Evolutionary conservation across 148 eudicot genomes (phyloP).

Genomic region (Cornus suecica): DNA sequence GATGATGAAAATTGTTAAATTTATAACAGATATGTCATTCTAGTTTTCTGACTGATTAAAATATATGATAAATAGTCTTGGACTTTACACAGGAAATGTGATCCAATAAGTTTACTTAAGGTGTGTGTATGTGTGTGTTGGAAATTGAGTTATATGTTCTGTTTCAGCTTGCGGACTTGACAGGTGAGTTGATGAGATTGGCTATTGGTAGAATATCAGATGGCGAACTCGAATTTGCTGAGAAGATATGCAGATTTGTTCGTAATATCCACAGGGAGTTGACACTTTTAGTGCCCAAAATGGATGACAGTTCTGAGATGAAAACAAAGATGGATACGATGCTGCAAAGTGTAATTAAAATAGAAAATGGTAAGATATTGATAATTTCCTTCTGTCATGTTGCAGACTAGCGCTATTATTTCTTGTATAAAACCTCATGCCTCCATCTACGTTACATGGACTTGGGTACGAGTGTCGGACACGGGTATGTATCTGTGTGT

Average conservation of each 20-base stretch:
- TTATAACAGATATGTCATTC: not conserved
- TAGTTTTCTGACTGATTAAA: not conserved
- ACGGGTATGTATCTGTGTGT: too few relatives aligned
- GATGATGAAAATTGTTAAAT: not conserved
- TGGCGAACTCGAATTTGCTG: constrained; percentile 84
- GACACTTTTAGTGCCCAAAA: constrained; percentile 65
- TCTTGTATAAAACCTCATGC: not conserved
- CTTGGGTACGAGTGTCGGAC: too few relatives aligned
- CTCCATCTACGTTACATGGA: too few relatives aligned
- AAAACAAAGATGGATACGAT: constrained; percentile 86
- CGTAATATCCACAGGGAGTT: constrained; percentile 82
- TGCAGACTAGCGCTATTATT: not conserved
- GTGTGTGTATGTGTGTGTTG: not conserved
- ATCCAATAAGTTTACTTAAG: not conserved
- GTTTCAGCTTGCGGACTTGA: constrained; percentile 88
- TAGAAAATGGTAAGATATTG: constrained; percentile 84
- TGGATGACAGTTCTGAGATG: constrained; percentile 88
- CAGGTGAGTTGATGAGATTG: constrained; percentile 97
- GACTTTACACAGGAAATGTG: not conserved
- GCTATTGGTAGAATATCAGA: constrained; percentile 98
- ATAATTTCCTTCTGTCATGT: not conserved
- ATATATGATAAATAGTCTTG: not conserved
- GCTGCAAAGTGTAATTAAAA: constrained; percentile 96
- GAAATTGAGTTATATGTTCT: constrained; percentile 8
- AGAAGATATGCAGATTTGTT: constrained; percentile 85